Conservation (phyloP, 192 early-diverging fungal genomes). For the Powellomyces hirtus region DNA sequence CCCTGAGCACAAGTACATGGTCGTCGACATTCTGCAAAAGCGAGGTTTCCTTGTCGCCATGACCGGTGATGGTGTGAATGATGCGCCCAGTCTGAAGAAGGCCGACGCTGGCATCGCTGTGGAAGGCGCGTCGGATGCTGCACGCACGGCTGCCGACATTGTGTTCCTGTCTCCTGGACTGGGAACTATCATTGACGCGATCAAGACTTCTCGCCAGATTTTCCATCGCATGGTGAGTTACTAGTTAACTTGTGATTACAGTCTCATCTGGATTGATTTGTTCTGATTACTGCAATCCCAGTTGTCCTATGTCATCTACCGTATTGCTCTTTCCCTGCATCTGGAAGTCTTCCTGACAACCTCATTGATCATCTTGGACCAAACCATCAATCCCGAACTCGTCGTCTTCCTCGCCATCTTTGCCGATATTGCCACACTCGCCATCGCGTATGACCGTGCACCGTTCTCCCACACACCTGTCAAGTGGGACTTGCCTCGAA, state of each 20-base stretch:
- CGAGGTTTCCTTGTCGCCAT: constrained; percentile 61
- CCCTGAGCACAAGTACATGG: constrained; percentile 40
- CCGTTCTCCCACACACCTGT: constrained; percentile 19
- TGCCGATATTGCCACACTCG: constrained; percentile 76
- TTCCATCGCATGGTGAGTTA: constrained; percentile 82
- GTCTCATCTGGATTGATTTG: no score
- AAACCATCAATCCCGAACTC: constrained; percentile 71
- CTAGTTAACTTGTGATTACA: no score
- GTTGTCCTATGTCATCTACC: constrained; percentile 26
- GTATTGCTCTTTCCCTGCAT: constrained; percentile 19
- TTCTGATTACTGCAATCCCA: no score
- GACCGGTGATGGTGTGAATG: constrained; percentile 87
- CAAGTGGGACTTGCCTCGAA: constrained; percentile 13
- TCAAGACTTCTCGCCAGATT: constrained; percentile 86
- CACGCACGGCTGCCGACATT: constrained; percentile 95
- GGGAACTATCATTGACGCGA: constrained; percentile 86
- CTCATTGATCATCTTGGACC: constrained; percentile 31
- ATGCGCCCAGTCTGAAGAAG: constrained; percentile 83
- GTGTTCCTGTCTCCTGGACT: constrained; percentile 91
- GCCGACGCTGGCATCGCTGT: constrained; percentile 88
- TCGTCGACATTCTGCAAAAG: constrained; percentile 42
- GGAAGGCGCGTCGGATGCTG: constrained; percentile 92
- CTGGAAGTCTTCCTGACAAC: constrained; percentile 8
- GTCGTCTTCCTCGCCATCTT: constrained; percentile 93
- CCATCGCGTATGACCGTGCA: constrained; percentile 25